phyloP scores from a whole-genome alignment of 768 basidiomycete species.

The Hericium coralloides region DNA sequence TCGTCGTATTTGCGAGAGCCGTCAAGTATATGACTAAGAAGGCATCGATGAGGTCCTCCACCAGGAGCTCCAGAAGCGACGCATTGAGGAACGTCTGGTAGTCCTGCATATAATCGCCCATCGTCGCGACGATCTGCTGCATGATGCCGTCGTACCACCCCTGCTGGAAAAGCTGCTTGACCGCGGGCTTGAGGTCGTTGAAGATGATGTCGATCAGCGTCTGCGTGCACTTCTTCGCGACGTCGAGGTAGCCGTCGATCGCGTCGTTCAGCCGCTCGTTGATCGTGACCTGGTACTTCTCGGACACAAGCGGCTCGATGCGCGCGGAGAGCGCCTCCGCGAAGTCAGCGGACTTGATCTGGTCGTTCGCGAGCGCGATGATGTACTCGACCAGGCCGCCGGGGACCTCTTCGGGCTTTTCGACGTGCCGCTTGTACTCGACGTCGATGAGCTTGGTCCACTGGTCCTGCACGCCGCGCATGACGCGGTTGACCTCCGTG shows the following conservation, averaged over 20 bases:
- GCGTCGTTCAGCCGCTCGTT: conserved; percentile 87
- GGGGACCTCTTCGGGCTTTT: conserved; percentile 81
- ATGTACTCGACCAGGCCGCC: conserved; percentile 92
- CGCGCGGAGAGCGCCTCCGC: conserved; percentile 79
- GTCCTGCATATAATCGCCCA: conserved; percentile 95
- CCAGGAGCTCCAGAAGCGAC: conserved; percentile 80
- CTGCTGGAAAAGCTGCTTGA: conserved; percentile 73
- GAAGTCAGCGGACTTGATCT: conserved; percentile 92
- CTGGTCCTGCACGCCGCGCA: conserved; percentile 79
- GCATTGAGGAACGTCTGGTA: conserved; percentile 88
- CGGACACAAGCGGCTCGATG: conserved; percentile 85
- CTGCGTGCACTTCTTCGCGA: conserved; percentile 95
- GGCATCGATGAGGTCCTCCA: conserved; percentile 87
- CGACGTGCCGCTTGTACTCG: conserved; percentile 81
- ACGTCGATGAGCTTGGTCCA: conserved; percentile 79
- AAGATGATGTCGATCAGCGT: conserved; percentile 91
- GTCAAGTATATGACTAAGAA: conserved; percentile 90
- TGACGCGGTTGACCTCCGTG: conserved; percentile 79
- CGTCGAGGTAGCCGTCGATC: conserved; percentile 96
- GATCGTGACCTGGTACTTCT: conserved; percentile 81
- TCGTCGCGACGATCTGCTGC: conserved; percentile 86
- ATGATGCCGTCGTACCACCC: conserved; percentile 89
- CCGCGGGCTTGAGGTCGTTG: conserved; percentile 86
- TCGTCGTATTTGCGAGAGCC: conserved; percentile 73
- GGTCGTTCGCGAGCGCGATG: conserved; percentile 95